Evolutionary conservation across 306 rosid species (phyloP), one percentile per base, ranked within the genome.

Genomic region (Crataegus laevigata): DNA sequence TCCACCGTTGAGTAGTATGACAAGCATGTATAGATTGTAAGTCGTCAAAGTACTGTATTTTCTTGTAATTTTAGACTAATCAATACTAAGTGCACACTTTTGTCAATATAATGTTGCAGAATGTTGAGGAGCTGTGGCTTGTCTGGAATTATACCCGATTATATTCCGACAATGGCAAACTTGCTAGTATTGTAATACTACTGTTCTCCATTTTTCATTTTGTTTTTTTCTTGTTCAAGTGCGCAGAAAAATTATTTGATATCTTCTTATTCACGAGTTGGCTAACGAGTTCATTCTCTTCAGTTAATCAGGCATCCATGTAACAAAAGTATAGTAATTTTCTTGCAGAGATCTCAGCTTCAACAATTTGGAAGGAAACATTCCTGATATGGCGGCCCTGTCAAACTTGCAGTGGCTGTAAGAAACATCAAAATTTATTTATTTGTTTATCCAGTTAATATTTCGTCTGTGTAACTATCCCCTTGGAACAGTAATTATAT

Each of bases 341-440:
- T 28, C 29, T 25, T 54, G 42, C 60, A 79, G 82, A 57, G 82
- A 79, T 66, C 82, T 79, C 11, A 79, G 82, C 74, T 79, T 79
- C 58, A 79, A 79, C 69, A 79, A 3, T 67, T 19, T 79, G 72
- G 67, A 66, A n/a, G 82, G 82, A 5, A 19, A 3, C 3, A 57
- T 17, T 73, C 40, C 77, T 50, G 6, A 29, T 28, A 28, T 28
- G 2, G 29, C 29, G 2, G 29, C 29, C 29, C 29, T 28, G 29
- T 28, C 29, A 28, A 28, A 28, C 2, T 28, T 28, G 29, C 29
- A 28, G 29, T 28, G 2, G 29, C 29, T 78, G 82, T 78, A 78
- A 71, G 82, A 17, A 62, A 61, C 14, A 54, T 58, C 21, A 24
- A 58, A 18, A 40, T 68, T 50, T 13, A 11, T 69, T 69, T 25